These are phyloP conservation scores for Inosperma sp. DNA, from an alignment of 768 basidiomycete genomes.

Conservation along the genomic window DNA sequence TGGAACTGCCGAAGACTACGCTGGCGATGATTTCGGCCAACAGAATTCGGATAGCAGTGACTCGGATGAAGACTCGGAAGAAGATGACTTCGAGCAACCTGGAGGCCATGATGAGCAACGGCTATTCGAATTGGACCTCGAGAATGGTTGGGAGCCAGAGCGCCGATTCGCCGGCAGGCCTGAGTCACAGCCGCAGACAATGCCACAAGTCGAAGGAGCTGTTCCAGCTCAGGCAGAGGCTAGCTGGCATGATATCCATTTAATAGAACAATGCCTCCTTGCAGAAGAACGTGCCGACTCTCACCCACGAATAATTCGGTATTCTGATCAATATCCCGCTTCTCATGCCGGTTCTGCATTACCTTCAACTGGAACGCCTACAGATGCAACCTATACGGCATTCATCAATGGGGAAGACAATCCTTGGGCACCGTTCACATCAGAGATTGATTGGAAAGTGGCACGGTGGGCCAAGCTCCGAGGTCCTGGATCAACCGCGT, in stretches of 20 bases:
- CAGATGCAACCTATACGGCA: background rate
- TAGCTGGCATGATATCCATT: too few relatives aligned
- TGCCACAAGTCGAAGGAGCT: too few relatives aligned
- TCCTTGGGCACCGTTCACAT: slow-evolving; percentile 30
- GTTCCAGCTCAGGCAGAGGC: too few relatives aligned
- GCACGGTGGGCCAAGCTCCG: slow-evolving; percentile 37
- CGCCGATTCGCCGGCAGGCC: too few relatives aligned
- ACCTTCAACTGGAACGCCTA: background rate
- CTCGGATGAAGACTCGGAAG: background rate
- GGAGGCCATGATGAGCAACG: too few relatives aligned
- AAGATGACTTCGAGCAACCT: too few relatives aligned
- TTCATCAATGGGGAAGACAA: slow-evolving; percentile 5
- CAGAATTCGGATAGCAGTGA: too few relatives aligned
- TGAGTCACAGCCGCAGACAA: too few relatives aligned
- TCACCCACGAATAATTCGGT: slow-evolving; percentile 4
- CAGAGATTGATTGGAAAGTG: slow-evolving; percentile 36
- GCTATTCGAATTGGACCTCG: too few relatives aligned
- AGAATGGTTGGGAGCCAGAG: too few relatives aligned
- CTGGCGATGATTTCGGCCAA: slow-evolving; percentile 6
- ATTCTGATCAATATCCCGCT: background rate
- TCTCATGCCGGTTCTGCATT: background rate
- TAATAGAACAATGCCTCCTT: background rate
- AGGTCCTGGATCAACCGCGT: slow-evolving; percentile 33
- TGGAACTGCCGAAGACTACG: slow-evolving; percentile 7
- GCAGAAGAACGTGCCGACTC: background rate